Conservation (phyloP, 2,329 filamentous ascomycete genomes). For the Arthroderma uncinatum region DNA sequence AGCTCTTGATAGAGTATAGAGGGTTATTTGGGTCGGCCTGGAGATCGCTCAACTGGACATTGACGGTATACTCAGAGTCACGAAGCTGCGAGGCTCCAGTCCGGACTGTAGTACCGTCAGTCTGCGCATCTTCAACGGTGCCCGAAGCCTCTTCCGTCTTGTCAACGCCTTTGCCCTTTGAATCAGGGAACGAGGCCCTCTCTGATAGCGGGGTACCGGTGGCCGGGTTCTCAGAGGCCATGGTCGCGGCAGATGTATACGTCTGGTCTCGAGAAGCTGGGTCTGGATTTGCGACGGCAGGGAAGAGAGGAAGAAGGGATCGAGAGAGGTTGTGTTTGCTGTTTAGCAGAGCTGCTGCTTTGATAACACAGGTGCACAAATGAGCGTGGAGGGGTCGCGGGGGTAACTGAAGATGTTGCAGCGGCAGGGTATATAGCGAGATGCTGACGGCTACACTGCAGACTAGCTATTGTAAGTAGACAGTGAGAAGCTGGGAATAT, state of each 20-base stretch:
- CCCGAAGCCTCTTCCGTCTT: conserved; percentile 1
- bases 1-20: conserved; percentile 71
- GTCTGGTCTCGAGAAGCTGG: not conserved
- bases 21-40: conserved; percentile 80
- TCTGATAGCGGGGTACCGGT: conserved; percentile 36
- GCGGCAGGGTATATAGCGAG: not conserved
- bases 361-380: not conserved
- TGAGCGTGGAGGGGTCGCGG: not conserved
- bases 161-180: conserved; percentile 10
- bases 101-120: conserved; percentile 31
- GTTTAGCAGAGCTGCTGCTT: not conserved
- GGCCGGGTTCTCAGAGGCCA: conserved; percentile 30
- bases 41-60: conserved; percentile 82
- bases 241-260: conserved; percentile 16
- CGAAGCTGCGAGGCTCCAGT: conserved; percentile 43
- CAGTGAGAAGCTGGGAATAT: not conserved
- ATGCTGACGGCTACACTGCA: not conserved
- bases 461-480: not conserved
- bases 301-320: not conserved
- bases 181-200: conserved; percentile 37
- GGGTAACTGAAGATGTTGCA: not conserved
- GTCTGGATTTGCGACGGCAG: not conserved
- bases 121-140: conserved; percentile 20
- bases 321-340: not conserved
- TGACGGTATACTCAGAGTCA: conserved; percentile 75